Evolutionary conservation across 768 basidiomycete genomes (phyloP), one percentile per base, ranked within the genome.

Genomic region (Pholiota microspora): DNA sequence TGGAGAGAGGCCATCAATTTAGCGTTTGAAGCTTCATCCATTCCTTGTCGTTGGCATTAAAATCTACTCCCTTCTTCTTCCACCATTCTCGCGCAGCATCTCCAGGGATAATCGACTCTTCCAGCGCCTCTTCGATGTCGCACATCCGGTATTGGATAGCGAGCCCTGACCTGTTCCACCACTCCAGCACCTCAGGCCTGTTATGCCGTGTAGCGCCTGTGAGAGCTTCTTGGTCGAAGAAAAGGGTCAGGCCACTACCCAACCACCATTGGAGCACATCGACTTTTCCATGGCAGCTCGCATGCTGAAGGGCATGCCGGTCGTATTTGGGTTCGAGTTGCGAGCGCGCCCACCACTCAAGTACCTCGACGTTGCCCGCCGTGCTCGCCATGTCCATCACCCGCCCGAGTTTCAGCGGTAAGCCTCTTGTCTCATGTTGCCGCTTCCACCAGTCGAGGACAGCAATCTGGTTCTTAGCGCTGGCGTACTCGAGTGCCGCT

Each of bases 51-150:
- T 87, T 85, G 23, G 93, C 85, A 51, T 85, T 83, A 65, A 93
- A 91, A 66, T 94, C 86, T 10, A 93, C 82, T 3, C 92, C 92
- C 64, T 89, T 89, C 57, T 70, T 69, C 66, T 77, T 81, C 92
- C 92, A 94, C 92, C 92, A 94, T 51, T 73, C 74, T 64, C 89
- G 78, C 9, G 86, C 89, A 45, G 75, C 80, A 57, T 85, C 81
- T 10, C 90, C 89, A n/a, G 86, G 87, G 7, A 86, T 86, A 48
- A 91, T 88, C 0, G 89, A 86, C 60, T 94, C 92, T 66, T 94
- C 92, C 61, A 94, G 68, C 2, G 92, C 92, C 73, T 94, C 92
- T 65, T 95, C 92, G 47, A 95, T 85, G 67, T 95, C 92, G 65
- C 92, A 94, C 80, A 92, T 85, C 50, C 93, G 82, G 69, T 92